Evolutionary conservation across 306 rosid species (phyloP).

Genomic region (Cicer cuneatum): DNA sequence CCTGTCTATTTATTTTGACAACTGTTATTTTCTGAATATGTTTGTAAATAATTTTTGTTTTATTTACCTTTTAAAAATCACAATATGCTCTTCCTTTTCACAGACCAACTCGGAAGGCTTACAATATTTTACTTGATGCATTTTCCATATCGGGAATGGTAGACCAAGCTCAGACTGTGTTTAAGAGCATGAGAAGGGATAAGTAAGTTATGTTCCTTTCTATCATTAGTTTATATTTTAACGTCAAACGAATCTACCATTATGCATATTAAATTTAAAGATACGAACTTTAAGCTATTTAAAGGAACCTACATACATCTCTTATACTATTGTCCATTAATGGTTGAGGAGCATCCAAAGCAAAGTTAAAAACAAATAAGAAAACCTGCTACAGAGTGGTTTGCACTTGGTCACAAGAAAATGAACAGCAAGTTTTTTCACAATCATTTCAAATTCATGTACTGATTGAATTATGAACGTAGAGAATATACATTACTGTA

Average conservation of each 20-base stretch:
- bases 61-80: not conserved
- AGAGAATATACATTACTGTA: slow-evolving; percentile 7
- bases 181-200: slow-evolving; percentile 96
- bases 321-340: slow-evolving; percentile 1
- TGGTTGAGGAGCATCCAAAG: slow-evolving; percentile 3
- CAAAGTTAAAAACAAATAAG: not conserved
- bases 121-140: slow-evolving; percentile 89
- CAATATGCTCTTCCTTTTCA: slow-evolving; percentile 33
- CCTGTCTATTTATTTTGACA: not conserved
- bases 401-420: slow-evolving; percentile 14
- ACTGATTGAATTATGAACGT: slow-evolving; percentile 8
- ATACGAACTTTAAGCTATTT: not conserved
- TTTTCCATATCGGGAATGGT: slow-evolving; percentile 96
- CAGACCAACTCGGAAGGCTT: slow-evolving; percentile 95
- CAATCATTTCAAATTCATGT: slow-evolving; percentile 8
- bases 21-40: slow-evolving; percentile 2
- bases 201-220: slow-evolving; percentile 57
- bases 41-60: slow-evolving; percentile 10
- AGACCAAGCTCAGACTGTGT: slow-evolving; percentile 85
- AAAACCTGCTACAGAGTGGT: not conserved
- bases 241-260: slow-evolving; percentile 10
- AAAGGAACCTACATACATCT: not conserved
- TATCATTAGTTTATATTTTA: slow-evolving; percentile 16
- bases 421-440: not conserved
- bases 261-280: not conserved